A percentile compares a stretch with the other conserved stretches of the same genome.
Evolutionary conservation across 163 green algal species (phyloP).

Genomic region (Chlamydomonas reinhardtii): DNA sequence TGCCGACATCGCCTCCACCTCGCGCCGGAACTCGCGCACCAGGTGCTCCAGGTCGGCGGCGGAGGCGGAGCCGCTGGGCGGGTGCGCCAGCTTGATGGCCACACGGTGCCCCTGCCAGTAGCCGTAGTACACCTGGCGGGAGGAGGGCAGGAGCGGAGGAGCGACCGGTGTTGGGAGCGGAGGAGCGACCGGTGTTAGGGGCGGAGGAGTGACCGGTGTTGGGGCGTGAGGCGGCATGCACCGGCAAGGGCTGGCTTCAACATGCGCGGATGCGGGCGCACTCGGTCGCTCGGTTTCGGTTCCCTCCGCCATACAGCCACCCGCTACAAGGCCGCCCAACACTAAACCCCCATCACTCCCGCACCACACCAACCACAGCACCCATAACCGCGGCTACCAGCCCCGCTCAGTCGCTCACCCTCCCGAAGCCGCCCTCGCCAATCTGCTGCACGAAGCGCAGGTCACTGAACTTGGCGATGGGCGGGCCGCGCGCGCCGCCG

Average conservation of each 20-base stretch:
- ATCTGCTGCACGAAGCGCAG: constrained; percentile 63
- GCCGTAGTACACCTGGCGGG: constrained; percentile 62
- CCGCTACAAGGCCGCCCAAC: no score
- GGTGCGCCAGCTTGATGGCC: constrained; percentile 64
- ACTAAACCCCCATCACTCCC: no score
- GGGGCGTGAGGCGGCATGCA: no score
- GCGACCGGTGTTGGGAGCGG: no score
- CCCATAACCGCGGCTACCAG: no score
- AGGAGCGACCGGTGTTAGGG: not conserved
- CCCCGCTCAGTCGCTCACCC: constrained; percentile 47
- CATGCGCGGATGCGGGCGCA: no score
- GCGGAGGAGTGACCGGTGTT: not conserved
- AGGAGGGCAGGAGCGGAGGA: not conserved
- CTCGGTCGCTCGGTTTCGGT: no score
- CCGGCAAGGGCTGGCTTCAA: no score
- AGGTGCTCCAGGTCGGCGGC: constrained; percentile 1
- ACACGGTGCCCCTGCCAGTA: constrained; percentile 53
- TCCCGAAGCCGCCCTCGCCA: constrained; percentile 74
- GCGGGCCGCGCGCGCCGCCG: not conserved
- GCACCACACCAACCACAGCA: no score
- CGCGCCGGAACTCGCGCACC: constrained; percentile 52
- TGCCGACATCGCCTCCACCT: constrained; percentile 53
- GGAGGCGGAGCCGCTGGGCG: not conserved
- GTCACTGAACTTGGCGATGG: constrained; percentile 35
- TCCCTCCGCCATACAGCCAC: no score